Evolutionary conservation across 257 asterid genomes (phyloP), one percentile per base, ranked within the genome.

Genomic region (Paulownia fortunei): DNA sequence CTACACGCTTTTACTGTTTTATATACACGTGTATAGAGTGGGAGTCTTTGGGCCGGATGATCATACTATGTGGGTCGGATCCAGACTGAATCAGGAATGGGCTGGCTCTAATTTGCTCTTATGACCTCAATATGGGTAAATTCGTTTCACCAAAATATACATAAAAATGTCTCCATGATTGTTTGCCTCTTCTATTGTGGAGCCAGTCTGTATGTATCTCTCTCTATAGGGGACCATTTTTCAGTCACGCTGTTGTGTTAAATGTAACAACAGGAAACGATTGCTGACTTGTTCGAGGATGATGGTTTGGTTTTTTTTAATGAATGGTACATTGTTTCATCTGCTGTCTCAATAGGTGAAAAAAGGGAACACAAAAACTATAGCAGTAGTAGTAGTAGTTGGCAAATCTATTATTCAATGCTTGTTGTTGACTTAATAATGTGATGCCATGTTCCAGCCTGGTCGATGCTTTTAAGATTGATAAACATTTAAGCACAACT

Each of bases 1-100:
- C 1, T 9, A 3, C 63, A 76, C 65, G 80, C 73, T 67, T 76
- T 52, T 55, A 54, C 70, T 1, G 68, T 74, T 49, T 19, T 21
- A 8, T 7, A 18, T 42, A 15, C 70, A 5, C 16, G 60, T 15
- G 55, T 9, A 23, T 10, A 12, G 16, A 23, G 39, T n/a, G n/a
- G 39, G n/a, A 59, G 65, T 11, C 6, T 10, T 60, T 60, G 67
- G 67, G 67, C 41, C 42, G 67, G 10, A 26, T 26, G n/a, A 10
- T 5, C 36, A 23, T 21, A 8, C 37, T 0, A 58, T 58, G 8
- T 34, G 47, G 69, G 69, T 23, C 27, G 27, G 47, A 8, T 64
- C 52, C 69, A 61, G 67, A 18, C n/a, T 15, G 42, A 61, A 62
- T 36, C 30, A 36, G 6, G 0, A 6, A 37, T 19, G 30, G 70